Base-by-base conservation (phyloP, 805 yeast genomes). In the Yarrowia deformans region DNA sequence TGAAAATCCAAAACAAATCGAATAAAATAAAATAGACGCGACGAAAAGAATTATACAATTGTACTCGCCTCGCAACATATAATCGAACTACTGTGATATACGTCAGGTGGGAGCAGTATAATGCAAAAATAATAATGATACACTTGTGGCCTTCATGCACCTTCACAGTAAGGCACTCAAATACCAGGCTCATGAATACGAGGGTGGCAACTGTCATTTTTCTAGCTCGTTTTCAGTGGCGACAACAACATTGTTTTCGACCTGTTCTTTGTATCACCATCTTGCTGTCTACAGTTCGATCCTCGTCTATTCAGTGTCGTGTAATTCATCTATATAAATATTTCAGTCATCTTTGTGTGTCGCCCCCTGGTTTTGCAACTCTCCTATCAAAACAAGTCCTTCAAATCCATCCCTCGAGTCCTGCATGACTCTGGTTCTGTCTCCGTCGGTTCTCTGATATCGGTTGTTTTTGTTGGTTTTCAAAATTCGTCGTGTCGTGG, bases 311-410 rank as follows among this genome's bases (percentile, higher is more conserved):
- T 48, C 52, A 48, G 52, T 35, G 34, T 32, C n/a, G 37, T 49
- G 54, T 49, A 49, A 32, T 48, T 48, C 52, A 16, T 32, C 54
- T 49, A 49, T 49, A 49, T 49, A 49, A 49, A 49, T 49, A 49
- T 49, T 49, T 49, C 54, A 23, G 54, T 49, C 54, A 10, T 49
- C 54, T 48, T 49, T 18, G 2, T 29, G 19, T 43, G 14, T 49
- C 29, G 29, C 4, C 29, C 35, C 32, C 52, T 12, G 13, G 29
- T 6, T 46, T 48, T 48, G 7, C 54, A 32, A n/a, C 54, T 14
- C 19, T 49, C 52, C 13, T n/a, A 48, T 29, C 35, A 46, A 12
- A 29, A 35, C 12, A 35, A 35, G 29, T 52, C 58, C 43, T 52
- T 37, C 58, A n/a, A n/a, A 3, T 48, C n/a, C n/a, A n/a, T n/a